Base-by-base conservation (phyloP, 2,329 filamentous ascomycete genomes). In the Fusarium pseudonygamai region DNA sequence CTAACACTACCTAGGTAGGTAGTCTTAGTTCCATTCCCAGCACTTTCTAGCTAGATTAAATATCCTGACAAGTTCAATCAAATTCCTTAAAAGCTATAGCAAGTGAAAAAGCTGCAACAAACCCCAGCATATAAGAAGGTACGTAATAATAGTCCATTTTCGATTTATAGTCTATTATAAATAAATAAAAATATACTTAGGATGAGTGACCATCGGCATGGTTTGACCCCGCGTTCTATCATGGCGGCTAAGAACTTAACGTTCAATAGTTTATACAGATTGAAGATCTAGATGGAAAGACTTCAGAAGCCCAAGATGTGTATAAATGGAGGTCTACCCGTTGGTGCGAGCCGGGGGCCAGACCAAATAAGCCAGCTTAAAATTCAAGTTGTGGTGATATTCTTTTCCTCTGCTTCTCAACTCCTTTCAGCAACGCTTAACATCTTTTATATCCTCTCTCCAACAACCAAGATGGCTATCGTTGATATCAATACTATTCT, bases 391-490 rank as follows among this genome's bases (percentile, higher is more conserved):
- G 30, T 30, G 30, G 9, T 9, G 30, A 30, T 30, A 11, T 30
- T 30, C 11, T 30, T 30, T 30, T 49, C 15, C 2, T 24, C 15
- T 10, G 2, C 2, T 12, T 32, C 30, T 24, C 15, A 10, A 13
- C 5, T 10, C 18, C 4, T 6, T 5, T 12, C 12, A 50, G 0
- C 0, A 16, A 9, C 5, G 7, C 6, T 14, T 1, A 6, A 18
- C 22, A 50, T 2, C 24, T 0, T 14, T 16, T 1, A 14, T 10
- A 1, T 6, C 7, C 4, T 2, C 8, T 14, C 16, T 20, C 30
- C 3, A 20, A 18, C 8, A 18, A 4, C 16, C 4, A 20, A 14
- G 0, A 50, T 34, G 47, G 6, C 11, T 14, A 34, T 20, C 8
- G 4, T 20, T 6, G 22, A 50, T 3, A 20, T 50, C 1, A 18